Evolutionary conservation across 768 basidiomycete species (phyloP).

Genomic region (Suillus subluteus): DNA sequence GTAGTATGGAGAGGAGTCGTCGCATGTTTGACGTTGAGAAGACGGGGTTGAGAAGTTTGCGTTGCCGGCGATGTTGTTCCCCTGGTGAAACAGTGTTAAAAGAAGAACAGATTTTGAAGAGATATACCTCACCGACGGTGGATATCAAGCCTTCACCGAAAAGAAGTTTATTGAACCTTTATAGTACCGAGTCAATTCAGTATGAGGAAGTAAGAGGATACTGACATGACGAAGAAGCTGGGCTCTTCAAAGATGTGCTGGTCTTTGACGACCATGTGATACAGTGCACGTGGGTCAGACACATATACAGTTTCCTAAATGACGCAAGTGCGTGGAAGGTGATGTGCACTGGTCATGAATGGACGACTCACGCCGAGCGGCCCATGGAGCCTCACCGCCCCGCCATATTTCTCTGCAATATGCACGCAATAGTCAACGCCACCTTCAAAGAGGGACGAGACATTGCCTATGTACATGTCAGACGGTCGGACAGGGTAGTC

Average conservation of each 20-base stretch:
- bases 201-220: constrained; percentile 3
- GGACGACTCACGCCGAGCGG: constrained; percentile 47
- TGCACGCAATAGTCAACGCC: constrained; percentile 41
- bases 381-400: constrained; percentile 48
- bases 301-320: constrained; percentile 48
- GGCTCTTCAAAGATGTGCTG: constrained; percentile 54
- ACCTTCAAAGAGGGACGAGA: constrained; percentile 36
- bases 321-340: not conserved
- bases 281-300: constrained; percentile 52
- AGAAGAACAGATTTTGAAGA: not conserved
- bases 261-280: constrained; percentile 51
- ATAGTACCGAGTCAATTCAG: not conserved
- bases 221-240: constrained; percentile 47
- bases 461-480: constrained; percentile 32
- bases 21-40: constrained; percentile 47
- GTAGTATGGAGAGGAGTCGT: constrained; percentile 28
- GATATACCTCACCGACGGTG: not conserved
- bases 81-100: constrained; percentile 27
- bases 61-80: constrained; percentile 44
- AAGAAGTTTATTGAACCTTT: constrained; percentile 7
- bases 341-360: not conserved
- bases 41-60: constrained; percentile 49
- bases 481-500: not conserved
- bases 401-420: constrained; percentile 38
- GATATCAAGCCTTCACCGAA: constrained; percentile 11